phyloP scores from a whole-genome alignment of 2,329 filamentous ascomycete species.

The Clonostachys rhizophaga region DNA sequence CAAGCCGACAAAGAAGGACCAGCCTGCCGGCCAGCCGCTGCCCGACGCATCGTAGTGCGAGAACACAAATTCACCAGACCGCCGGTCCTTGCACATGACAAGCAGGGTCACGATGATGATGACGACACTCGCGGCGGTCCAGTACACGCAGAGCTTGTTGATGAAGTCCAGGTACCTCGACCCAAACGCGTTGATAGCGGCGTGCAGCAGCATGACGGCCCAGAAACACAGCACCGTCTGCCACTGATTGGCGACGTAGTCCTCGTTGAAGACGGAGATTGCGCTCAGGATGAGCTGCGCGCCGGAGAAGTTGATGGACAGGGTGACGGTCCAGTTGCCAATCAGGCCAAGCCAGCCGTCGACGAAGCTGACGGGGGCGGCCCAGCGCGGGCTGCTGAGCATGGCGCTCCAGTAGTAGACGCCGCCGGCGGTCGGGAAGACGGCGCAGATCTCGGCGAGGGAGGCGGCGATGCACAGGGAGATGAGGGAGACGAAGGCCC shows the following conservation, averaged over 20 bases:
- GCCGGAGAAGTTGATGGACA: slow-evolving; percentile 67
- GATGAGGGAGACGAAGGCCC: slow-evolving; percentile 58
- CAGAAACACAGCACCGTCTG: slow-evolving; percentile 75
- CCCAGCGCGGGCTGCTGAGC: slow-evolving; percentile 56
- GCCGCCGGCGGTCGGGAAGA: slow-evolving; percentile 56
- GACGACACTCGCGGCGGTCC: slow-evolving; percentile 65
- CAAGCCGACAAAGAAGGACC: slow-evolving; percentile 52
- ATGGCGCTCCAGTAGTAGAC: slow-evolving; percentile 73
- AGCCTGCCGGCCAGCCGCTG: slow-evolving; percentile 63
- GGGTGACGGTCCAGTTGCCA: slow-evolving; percentile 66
- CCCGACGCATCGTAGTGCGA: slow-evolving; percentile 63
- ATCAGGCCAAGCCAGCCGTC: slow-evolving; percentile 72
- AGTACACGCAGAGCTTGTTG: slow-evolving; percentile 69
- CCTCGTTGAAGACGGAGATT: slow-evolving; percentile 60
- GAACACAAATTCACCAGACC: slow-evolving; percentile 63
- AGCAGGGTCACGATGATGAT: slow-evolving; percentile 68
- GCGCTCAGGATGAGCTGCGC: slow-evolving; percentile 65
- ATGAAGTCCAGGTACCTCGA: slow-evolving; percentile 55
- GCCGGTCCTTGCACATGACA: slow-evolving; percentile 59
- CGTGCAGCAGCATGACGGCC: slow-evolving; percentile 58
- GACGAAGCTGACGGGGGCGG: slow-evolving; percentile 62
- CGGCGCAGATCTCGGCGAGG: slow-evolving; percentile 68
- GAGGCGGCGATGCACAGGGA: slow-evolving; percentile 68
- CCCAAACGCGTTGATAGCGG: slow-evolving; percentile 63
- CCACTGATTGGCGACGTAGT: slow-evolving; percentile 57